Percentiles rank a stretch among this genome's conserved stretches.
These are phyloP conservation scores for Zea luxurians DNA, from an alignment of 176 grass and related monocot genomes.

Conservation along the genomic window DNA sequence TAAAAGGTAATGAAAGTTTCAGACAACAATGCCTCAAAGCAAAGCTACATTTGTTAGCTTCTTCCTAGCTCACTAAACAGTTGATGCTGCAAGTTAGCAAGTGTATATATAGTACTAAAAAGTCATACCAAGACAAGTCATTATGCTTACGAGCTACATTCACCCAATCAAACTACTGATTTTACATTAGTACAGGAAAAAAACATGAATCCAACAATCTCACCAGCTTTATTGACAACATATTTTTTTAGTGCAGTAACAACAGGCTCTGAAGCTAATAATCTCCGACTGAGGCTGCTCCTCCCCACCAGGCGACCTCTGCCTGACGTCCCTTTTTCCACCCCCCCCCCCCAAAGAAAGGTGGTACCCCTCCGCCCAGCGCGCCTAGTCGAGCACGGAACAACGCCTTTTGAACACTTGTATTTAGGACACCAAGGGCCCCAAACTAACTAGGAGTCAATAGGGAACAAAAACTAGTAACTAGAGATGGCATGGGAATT, in stretches of 20 bases:
- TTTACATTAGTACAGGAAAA: neutral
- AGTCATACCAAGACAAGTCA: slow-evolving; percentile 6
- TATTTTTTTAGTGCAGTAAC: neutral
- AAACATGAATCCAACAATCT: neutral
- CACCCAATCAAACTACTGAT: neutral
- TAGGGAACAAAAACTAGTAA: slow-evolving; percentile 10
- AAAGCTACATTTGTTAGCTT: slow-evolving; percentile 16
- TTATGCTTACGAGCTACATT: neutral
- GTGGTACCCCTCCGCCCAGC: too few species aligned
- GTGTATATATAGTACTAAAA: neutral
- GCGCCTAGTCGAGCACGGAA: too few species aligned
- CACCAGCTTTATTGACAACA: slow-evolving; percentile 5
- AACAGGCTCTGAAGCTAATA: neutral
- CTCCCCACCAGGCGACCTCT: too few species aligned
- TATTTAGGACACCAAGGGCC: neutral
- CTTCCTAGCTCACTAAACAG: slow-evolving; percentile 18
- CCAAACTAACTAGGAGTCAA: neutral
- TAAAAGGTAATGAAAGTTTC: slow-evolving; percentile 4
- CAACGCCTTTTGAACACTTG: too few species aligned
- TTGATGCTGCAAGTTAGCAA: neutral
- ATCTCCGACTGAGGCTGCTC: neutral
- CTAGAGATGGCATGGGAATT: neutral
- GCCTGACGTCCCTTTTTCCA: too few species aligned
- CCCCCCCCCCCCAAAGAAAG: too few species aligned
- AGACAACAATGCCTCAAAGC: neutral